Conservation (phyloP, 257 asterid genomes). For the Coffea canephora region DNA sequence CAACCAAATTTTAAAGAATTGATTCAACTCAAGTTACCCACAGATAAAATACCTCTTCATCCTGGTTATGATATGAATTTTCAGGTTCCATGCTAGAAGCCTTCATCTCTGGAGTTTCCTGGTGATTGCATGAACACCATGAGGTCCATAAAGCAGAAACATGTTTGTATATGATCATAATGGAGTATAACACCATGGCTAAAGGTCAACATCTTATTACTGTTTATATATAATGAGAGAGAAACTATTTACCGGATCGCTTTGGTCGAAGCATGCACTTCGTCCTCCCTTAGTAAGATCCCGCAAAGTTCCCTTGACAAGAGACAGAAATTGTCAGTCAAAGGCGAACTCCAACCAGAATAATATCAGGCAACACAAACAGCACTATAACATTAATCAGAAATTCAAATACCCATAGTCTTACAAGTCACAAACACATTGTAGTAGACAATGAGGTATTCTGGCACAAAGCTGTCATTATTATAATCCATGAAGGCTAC, state of each 20-base stretch:
- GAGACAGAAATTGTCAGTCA: constrained; percentile 7
- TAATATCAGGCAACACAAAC: background rate
- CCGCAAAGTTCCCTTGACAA: constrained; percentile 40
- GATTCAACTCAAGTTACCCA: constrained; percentile 9
- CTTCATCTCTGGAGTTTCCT: constrained; percentile 44
- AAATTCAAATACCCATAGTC: background rate
- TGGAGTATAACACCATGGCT: background rate
- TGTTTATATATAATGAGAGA: constrained; percentile 5
- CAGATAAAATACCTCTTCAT: constrained; percentile 24
- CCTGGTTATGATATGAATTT: constrained; percentile 28
- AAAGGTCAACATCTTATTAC: background rate
- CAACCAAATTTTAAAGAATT: background rate
- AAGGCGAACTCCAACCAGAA: background rate
- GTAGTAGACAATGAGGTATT: background rate
- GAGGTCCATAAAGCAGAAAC: background rate
- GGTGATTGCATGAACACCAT: constrained; percentile 2
- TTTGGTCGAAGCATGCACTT: constrained; percentile 24
- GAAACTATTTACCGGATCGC: constrained; percentile 23
- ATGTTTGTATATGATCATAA: background rate
- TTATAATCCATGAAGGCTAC: background rate
- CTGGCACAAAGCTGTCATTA: background rate
- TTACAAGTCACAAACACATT: background rate
- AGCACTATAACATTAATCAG: background rate
- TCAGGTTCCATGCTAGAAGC: constrained; percentile 30
- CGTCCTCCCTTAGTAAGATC: constrained; percentile 39